Evolutionary conservation across 139 green algal species (phyloP), one percentile per base, ranked within the genome.

Genomic region (Nannochloris sp.): DNA sequence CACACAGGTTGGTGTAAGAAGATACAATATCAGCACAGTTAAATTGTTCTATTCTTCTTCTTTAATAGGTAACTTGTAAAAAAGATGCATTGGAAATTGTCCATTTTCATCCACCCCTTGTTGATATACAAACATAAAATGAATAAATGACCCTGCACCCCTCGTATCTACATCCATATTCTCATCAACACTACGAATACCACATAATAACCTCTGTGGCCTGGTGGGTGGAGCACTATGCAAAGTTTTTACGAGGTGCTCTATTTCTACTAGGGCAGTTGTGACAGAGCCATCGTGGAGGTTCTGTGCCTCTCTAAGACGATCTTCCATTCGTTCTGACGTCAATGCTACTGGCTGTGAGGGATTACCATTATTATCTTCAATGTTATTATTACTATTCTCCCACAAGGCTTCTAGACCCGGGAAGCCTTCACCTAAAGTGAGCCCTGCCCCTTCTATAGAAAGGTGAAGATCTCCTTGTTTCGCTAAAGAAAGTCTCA

Each of bases 221-320:
- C 65, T 39, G 12, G 81, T 85, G 2, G 89, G 65, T 31, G 65
- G 54, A 36, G 51, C 81, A 63, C 75, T 76, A 6, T 75, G 61
- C 30, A 92, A 61, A 13, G 80, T 72, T 23, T 75, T 71, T 1
- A 63, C 46, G 30, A 92, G 56, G 55, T 92, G 86, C 72, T 87
- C 87, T 12, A 85, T 53, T 31, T 80, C 72, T 14, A 90, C 29
- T 33, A 62, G 42, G 61, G 79, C 81, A 14, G 44, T 55, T 2
- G 33, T 38, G 0, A 71, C 73, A 4, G 78, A 69, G 1, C 75
- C 76, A 13, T 51, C 63, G 4, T 68, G 51, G 7, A 27, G 30
- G 6, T 27, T n/a, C 31, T 77, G 46, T 7, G 72, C 73, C 23
- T 73, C 76, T 44, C 76, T 61, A 47, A 92, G 78, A 56, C 88